Evolutionary conservation across 257 asterid species (phyloP).

Genomic region (Nyctanthes arbortristis): DNA sequence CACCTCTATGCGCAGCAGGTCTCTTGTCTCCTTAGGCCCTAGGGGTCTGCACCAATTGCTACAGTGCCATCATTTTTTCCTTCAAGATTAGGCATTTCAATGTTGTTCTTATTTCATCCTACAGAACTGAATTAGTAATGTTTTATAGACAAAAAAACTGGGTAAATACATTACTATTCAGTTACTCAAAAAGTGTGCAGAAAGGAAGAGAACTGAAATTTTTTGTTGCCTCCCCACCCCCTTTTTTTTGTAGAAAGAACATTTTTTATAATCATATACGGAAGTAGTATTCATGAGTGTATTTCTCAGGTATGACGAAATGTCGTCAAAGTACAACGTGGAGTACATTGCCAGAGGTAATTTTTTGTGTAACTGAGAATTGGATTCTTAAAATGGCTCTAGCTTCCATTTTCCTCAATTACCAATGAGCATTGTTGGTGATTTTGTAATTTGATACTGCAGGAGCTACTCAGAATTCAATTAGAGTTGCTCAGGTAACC

Average conservation of each 20-base stretch:
- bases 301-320: slow-evolving; percentile 80
- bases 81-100: neutral
- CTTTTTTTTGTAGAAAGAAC: slow-evolving; percentile 8
- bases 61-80: neutral
- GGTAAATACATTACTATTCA: slow-evolving; percentile 7
- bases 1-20: neutral
- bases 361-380: neutral
- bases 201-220: neutral
- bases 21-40: neutral
- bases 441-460: slow-evolving; percentile 26
- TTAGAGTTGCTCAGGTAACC: slow-evolving; percentile 91
- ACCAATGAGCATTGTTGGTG: slow-evolving; percentile 8
- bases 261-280: neutral
- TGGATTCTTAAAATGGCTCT: slow-evolving; percentile 7
- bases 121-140: neutral
- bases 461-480: slow-evolving; percentile 98
- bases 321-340: slow-evolving; percentile 75
- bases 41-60: neutral
- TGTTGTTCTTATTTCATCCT: neutral
- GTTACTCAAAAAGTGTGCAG: slow-evolving; percentile 1
- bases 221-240: neutral
- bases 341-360: slow-evolving; percentile 99
- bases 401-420: neutral
- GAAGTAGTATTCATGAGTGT: slow-evolving; percentile 18
- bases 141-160: neutral